Conservation (phyloP, 108 stramenopile species). For the Skeletonema grethae region DNA sequence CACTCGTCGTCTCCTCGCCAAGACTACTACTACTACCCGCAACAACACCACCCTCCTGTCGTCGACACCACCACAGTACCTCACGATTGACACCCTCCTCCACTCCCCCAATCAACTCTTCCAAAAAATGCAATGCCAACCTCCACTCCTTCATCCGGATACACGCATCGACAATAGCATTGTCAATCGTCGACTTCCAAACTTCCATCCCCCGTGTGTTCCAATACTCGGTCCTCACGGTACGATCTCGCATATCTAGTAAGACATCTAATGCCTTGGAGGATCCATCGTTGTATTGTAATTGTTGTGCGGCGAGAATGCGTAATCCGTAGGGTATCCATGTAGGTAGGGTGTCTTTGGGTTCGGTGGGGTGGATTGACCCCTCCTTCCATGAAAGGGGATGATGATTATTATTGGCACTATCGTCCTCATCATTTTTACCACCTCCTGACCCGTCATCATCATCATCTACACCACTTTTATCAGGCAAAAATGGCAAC, state of each 20-base stretch:
- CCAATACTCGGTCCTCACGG: constrained; percentile 33
- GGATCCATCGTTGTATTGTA: constrained; percentile 53
- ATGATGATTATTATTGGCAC: background rate
- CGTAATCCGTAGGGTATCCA: constrained; percentile 47
- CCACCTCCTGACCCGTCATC: background rate
- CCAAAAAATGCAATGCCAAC: constrained; percentile 68
- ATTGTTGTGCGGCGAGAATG: constrained; percentile 61
- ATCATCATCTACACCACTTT: background rate
- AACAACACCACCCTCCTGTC: background rate
- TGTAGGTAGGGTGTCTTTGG: constrained; percentile 19
- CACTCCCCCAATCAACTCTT: constrained; percentile 58
- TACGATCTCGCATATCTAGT: constrained; percentile 53
- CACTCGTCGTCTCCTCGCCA: background rate
- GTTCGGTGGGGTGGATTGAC: constrained; percentile 7
- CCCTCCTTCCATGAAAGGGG: constrained; percentile 30
- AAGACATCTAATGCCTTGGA: constrained; percentile 55
- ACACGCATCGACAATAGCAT: constrained; percentile 71
- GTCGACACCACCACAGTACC: constrained; percentile 28
- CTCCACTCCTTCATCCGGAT: constrained; percentile 74
- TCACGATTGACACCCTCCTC: constrained; percentile 24
- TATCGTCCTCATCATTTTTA: too few species aligned
- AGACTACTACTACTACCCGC: background rate
- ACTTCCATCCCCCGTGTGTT: constrained; percentile 32
- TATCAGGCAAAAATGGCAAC: constrained; percentile 26
- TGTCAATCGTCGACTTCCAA: constrained; percentile 53